phyloP scores from a whole-genome alignment of 257 asterid genomes.

The Solanum phureja region DNA sequence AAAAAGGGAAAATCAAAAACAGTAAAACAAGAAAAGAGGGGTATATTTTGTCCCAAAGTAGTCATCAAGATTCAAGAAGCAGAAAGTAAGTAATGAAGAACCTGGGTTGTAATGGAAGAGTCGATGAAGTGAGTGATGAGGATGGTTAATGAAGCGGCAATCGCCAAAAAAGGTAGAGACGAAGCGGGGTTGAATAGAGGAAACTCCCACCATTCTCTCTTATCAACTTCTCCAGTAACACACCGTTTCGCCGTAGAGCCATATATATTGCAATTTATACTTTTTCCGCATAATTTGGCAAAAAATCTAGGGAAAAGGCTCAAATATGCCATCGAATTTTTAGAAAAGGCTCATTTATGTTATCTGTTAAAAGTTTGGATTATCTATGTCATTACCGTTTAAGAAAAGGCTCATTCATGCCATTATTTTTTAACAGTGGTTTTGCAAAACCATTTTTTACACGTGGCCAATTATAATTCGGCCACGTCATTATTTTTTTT shows the following conservation, averaged over 20 bases:
- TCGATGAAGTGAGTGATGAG: conserved; percentile 25
- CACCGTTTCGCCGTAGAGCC: neutral
- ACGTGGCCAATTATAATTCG: too few relatives aligned
- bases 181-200: conserved; percentile 55
- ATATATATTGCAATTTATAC: neutral
- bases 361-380: too few relatives aligned
- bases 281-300: neutral
- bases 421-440: too few relatives aligned
- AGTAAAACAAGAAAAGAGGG: neutral
- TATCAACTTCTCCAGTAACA: neutral
- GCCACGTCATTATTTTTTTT: too few relatives aligned
- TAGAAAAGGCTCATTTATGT: too few relatives aligned
- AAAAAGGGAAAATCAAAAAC: neutral
- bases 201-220: conserved; percentile 20
- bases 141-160: conserved; percentile 33
- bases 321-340: too few relatives aligned
- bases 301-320: too few relatives aligned
- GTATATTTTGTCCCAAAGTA: too few relatives aligned
- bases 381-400: too few relatives aligned
- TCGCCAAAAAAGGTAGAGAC: conserved; percentile 59
- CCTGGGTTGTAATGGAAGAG: conserved; percentile 47
- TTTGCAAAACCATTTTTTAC: too few relatives aligned
- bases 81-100: neutral
- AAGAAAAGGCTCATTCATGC: too few relatives aligned
- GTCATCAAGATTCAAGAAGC: conserved; percentile 16